These are phyloP conservation scores for Kodamaea fukazawae DNA, from an alignment of 805 yeast species.

Conservation along the genomic window DNA sequence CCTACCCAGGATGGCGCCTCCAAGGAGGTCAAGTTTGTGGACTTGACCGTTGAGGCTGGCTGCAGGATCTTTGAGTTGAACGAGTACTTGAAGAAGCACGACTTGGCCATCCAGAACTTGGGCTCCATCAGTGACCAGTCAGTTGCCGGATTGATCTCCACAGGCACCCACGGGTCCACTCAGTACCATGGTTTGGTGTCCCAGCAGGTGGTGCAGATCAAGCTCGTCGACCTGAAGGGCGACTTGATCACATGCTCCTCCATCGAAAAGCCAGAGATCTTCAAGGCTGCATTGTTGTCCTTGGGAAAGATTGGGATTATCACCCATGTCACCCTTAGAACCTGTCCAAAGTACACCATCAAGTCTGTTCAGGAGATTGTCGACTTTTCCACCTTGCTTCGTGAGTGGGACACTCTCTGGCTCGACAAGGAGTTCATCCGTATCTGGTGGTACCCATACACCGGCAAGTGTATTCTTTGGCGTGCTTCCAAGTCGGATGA, in stretches of 20 bases:
- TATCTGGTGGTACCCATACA: conserved; percentile 97
- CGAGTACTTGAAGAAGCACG: conserved; percentile 56
- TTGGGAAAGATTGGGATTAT: conserved; percentile 91
- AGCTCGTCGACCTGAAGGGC: conserved; percentile 75
- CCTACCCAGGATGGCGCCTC: conserved; percentile 21
- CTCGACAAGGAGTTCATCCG: conserved; percentile 86
- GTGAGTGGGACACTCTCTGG: conserved; percentile 79
- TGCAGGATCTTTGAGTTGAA: conserved; percentile 73
- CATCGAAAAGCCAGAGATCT: conserved; percentile 58
- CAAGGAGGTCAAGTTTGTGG: conserved; percentile 63
- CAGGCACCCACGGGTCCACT: conserved; percentile 96
- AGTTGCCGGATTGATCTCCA: conserved; percentile 91
- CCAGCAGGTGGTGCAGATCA: conserved; percentile 78
- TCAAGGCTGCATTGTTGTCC: conserved; percentile 79
- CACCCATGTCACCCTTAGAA: conserved; percentile 78
- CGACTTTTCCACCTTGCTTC: conserved; percentile 67
- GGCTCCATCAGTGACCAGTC: conserved; percentile 95
- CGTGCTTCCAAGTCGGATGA: conserved; percentile 77
- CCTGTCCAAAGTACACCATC: conserved; percentile 79
- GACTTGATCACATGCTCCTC: conserved; percentile 66
- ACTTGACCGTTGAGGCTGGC: conserved; percentile 94
- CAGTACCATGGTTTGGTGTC: conserved; percentile 89
- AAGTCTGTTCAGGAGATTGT: conserved; percentile 81
- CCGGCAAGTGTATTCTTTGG: conserved; percentile 85
- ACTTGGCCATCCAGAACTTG: conserved; percentile 81